Conservation (phyloP, 179 eudicot genomes). For the Nepenthes alata region DNA sequence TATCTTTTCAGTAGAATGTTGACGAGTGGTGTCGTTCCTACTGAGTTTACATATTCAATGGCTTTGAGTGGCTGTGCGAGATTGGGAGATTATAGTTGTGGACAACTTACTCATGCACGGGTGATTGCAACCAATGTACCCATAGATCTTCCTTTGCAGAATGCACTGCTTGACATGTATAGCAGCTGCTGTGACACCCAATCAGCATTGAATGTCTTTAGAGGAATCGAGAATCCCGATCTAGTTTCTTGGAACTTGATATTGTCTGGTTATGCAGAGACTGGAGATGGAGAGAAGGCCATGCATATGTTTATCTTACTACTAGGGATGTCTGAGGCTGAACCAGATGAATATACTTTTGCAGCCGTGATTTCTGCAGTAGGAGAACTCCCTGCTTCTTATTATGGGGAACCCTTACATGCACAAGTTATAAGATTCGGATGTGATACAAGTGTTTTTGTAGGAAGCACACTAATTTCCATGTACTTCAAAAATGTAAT, state of each 20-base stretch:
- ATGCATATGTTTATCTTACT: slow-evolving; percentile 42
- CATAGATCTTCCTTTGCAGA: slow-evolving; percentile 59
- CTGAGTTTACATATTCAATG: slow-evolving; percentile 63
- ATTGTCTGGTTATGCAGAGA: slow-evolving; percentile 61
- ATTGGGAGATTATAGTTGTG: slow-evolving; percentile 30
- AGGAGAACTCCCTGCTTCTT: slow-evolving; percentile 27
- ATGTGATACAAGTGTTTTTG: slow-evolving; percentile 35
- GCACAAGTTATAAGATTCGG: slow-evolving; percentile 46
- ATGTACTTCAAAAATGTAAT: slow-evolving; percentile 64
- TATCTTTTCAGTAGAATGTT: slow-evolving; percentile 41
- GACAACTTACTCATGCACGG: slow-evolving; percentile 44
- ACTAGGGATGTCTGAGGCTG: slow-evolving; percentile 17
- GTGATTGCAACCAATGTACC: slow-evolving; percentile 33
- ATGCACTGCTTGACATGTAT: slow-evolving; percentile 80
- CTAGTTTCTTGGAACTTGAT: slow-evolving; percentile 80
- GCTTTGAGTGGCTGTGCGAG: slow-evolving; percentile 57
- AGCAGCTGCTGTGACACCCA: slow-evolving; percentile 48
- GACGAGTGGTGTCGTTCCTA: slow-evolving; percentile 30
- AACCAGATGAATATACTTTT: slow-evolving; percentile 76
- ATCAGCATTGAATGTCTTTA: slow-evolving; percentile 40
- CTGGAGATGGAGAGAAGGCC: slow-evolving; percentile 49
- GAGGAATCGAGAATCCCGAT: slow-evolving; percentile 43
- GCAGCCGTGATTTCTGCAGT: slow-evolving; percentile 54
- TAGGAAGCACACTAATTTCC: slow-evolving; percentile 55
- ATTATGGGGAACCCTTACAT: slow-evolving; percentile 60